A percentile compares a stretch with the other conserved stretches of the same genome.
Evolutionary conservation across 495 filamentous ascomycete genomes (phyloP).

Genomic region (Tuber microsphaerosporum): DNA sequence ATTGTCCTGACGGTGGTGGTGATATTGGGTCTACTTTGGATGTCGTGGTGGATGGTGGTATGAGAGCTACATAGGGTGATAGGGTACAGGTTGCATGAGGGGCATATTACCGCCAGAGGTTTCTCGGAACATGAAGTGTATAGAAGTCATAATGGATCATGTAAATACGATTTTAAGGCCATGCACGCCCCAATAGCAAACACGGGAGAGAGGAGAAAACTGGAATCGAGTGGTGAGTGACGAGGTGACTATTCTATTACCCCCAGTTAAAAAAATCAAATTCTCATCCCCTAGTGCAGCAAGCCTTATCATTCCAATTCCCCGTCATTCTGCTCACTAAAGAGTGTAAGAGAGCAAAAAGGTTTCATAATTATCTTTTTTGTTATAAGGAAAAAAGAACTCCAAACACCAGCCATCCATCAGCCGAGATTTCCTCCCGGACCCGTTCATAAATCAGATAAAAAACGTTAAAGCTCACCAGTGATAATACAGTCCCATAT

Average conservation of each 20-base stretch:
- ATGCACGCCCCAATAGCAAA: neutral
- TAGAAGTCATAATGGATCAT: conserved; percentile 1
- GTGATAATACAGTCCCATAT: conserved; percentile 31
- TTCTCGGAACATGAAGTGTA: neutral
- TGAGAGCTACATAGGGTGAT: neutral
- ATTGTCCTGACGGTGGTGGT: neutral
- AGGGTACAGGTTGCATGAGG: neutral
- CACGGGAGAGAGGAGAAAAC: neutral
- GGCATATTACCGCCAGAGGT: neutral
- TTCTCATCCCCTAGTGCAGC: neutral
- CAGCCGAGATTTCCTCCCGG: neutral
- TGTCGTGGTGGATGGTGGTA: neutral
- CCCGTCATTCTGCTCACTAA: neutral
- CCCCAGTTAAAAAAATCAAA: neutral
- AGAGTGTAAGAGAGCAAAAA: neutral
- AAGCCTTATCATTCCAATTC: neutral
- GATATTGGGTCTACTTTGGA: neutral
- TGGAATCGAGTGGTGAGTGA: neutral
- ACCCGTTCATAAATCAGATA: neutral
- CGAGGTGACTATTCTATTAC: neutral
- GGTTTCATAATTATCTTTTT: neutral
- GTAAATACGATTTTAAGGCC: neutral
- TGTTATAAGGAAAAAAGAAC: neutral
- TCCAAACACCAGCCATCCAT: conserved; percentile 3
- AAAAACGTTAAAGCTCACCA: conserved; percentile 16